Evolutionary conservation across 768 basidiomycete genomes (phyloP), one percentile per base, ranked within the genome.

Genomic region (Multifurca ochricompacta): DNA sequence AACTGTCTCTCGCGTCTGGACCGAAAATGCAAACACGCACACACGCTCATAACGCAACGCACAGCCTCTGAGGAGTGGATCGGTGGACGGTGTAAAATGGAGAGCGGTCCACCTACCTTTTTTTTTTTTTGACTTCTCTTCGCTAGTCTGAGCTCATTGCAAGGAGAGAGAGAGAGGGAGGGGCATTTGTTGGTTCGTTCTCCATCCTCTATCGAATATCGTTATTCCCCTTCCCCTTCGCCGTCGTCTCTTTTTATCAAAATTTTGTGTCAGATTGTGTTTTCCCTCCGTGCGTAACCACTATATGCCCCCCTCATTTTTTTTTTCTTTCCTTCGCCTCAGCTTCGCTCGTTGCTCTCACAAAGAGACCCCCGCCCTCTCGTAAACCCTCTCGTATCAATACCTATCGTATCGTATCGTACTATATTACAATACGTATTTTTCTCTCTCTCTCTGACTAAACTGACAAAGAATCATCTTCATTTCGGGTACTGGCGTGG

Each of bases 201-300:
- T 47, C 50, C 44, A 40, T 46, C 44, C 47, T 51, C 55, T 56
- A 56, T 56, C 55, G 50, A 56, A 56, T 56, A 56, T 56, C 45
- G 55, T 56, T 56, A 56, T 56, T 56, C 50, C 32, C 50, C 36
- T 51, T 56, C 25, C 45, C 50, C 25, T 56, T 56, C 55, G 55
- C 39, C 32, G 34, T 35, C 37, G 43, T 56, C 31, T 43, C 44
- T 34, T 46, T 47, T 47, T 39, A 4, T 4, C 16, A 35, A 51
- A 39, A 18, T 14, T 32, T 19, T 39, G 54, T 51, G 30, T 45
- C 35, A 19, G 34, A 31, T 49, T 31, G 34, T 54, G 27, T 39
- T 54, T 36, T 23, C 27, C 3, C 13, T 44, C 32, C 25, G 18
- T 40, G 52, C 54, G 49, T 50, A 18, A 50, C 36, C 48, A 56